Evolutionary conservation across 805 yeast genomes (phyloP), one percentile per base, ranked within the genome.

Genomic region (Cyberlindnera americana): DNA sequence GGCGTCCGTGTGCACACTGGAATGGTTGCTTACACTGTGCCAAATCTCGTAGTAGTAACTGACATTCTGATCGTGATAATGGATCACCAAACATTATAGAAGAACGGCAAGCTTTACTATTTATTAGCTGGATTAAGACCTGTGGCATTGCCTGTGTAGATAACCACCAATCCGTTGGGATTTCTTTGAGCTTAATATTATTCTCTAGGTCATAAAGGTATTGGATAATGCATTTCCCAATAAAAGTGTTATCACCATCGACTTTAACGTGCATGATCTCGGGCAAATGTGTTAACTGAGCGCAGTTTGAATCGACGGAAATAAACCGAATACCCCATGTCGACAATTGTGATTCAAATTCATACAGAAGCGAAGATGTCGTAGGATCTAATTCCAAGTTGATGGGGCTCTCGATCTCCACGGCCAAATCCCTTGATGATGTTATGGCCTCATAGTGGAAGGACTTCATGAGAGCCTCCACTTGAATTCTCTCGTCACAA

Each of bases 1-100:
- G 95, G 40, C 95, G 61, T 0, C 95, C 95, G 57, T 87, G 95
- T 0, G 95, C 95, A 65, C 95, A 88, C 40, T 73, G 78, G 48
- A 84, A 82, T 0, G 95, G 95, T 15, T 69, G 59, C 12, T 61
- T 50, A 52, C 95, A 85, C 4, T 38, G 17, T 0, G 65, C 47
- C 21, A 87, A 63, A 2, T 60, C 45, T 1, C 34, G 24, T 0
- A 86, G 49, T 17, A 85, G 50, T 1, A 54, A 30, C 6, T 48
- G 43, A 60, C 86, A 80, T 37, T 79, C 73, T 0, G 37, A 43
- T 2, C 29, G 40, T 0, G 66, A 50, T 30, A 88, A 55, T 1
- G 38, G 27, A 30, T 77, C 78, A 0, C 95, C 95, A 62, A 87
- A 85, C 79, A 70, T 83, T 3, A 84, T 65, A 0, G 95, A 78